A percentile compares a stretch with the other conserved stretches of the same genome.
These are phyloP conservation scores for Pichia sp. DNA, from an alignment of 1,139 yeast genomes.

Conservation along the genomic window DNA sequence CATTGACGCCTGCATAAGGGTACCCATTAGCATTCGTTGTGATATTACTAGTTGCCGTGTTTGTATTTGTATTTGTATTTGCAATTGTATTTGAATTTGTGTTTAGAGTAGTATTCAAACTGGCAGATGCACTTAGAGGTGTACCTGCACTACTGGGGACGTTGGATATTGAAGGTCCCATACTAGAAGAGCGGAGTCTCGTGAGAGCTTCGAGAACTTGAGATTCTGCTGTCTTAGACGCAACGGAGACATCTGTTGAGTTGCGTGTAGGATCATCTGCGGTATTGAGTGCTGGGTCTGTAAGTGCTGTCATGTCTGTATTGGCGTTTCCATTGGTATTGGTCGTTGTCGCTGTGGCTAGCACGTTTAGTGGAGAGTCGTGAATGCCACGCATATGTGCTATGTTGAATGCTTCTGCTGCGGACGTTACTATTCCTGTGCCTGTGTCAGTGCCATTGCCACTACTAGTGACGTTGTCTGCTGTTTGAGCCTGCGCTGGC, in stretches of 20 bases:
- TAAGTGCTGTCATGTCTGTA: too few species aligned
- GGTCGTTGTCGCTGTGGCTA: too few species aligned
- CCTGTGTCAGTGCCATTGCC: background rate
- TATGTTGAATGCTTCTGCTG: too few species aligned
- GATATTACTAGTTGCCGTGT: background rate
- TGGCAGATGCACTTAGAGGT: background rate
- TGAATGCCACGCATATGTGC: too few species aligned
- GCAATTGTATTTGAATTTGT: background rate
- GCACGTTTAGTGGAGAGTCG: too few species aligned
- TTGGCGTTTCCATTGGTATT: too few species aligned
- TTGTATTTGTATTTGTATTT: background rate
- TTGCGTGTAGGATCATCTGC: too few species aligned
- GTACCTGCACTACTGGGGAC: too few species aligned
- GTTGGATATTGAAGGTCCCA: background rate
- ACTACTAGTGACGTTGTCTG: background rate
- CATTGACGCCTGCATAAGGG: too few species aligned
- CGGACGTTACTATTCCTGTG: too few species aligned
- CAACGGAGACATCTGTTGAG: background rate
- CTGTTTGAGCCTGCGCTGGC: background rate
- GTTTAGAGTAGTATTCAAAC: background rate
- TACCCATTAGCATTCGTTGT: background rate
- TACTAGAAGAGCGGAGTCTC: constrained; percentile 7
- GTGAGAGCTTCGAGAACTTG: constrained; percentile 12
- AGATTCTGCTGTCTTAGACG: constrained; percentile 3
- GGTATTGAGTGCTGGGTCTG: too few species aligned